Evolutionary conservation across 768 basidiomycete genomes (phyloP).

Genomic region (Hemileccinum impolitum): DNA sequence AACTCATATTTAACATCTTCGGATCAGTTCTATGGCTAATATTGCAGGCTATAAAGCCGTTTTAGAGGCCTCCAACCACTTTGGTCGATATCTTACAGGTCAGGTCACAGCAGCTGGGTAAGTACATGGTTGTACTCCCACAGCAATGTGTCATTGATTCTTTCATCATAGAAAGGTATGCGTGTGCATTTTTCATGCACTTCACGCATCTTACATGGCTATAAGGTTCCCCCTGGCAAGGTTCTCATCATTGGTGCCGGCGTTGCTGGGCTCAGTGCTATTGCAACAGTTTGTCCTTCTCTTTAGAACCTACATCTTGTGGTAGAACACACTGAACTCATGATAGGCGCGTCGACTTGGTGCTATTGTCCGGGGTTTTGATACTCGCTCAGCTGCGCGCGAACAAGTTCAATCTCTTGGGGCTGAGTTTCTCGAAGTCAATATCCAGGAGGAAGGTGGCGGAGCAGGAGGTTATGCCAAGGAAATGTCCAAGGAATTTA

Average conservation of each 20-base stretch:
- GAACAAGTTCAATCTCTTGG: constrained; percentile 90
- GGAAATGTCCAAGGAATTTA: constrained; percentile 87
- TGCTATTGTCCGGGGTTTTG: constrained; percentile 86
- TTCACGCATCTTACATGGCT: constrained; percentile 17
- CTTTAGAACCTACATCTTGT: neutral
- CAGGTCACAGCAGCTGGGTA: constrained; percentile 90
- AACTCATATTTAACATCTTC: neutral
- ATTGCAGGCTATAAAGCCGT: constrained; percentile 94
- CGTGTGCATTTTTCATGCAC: neutral
- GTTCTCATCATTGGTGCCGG: constrained; percentile 87
- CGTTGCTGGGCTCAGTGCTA: constrained; percentile 85
- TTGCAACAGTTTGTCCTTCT: constrained; percentile 59
- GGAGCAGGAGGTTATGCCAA: constrained; percentile 87
- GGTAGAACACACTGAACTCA: neutral
- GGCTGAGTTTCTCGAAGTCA: constrained; percentile 86
- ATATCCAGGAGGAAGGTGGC: constrained; percentile 75
- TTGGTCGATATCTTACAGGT: constrained; percentile 85
- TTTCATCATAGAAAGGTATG: constrained; percentile 40
- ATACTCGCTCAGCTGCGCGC: constrained; percentile 78
- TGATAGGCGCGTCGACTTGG: constrained; percentile 73
- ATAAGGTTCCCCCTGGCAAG: constrained; percentile 80
- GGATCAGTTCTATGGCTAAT: constrained; percentile 82
- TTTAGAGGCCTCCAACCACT: constrained; percentile 84
- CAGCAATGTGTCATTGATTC: constrained; percentile 5
- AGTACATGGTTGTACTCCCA: constrained; percentile 27